Evolutionary conservation across 2,329 filamentous ascomycete genomes (phyloP).

Genomic region (Cladophialophora bantiana): DNA sequence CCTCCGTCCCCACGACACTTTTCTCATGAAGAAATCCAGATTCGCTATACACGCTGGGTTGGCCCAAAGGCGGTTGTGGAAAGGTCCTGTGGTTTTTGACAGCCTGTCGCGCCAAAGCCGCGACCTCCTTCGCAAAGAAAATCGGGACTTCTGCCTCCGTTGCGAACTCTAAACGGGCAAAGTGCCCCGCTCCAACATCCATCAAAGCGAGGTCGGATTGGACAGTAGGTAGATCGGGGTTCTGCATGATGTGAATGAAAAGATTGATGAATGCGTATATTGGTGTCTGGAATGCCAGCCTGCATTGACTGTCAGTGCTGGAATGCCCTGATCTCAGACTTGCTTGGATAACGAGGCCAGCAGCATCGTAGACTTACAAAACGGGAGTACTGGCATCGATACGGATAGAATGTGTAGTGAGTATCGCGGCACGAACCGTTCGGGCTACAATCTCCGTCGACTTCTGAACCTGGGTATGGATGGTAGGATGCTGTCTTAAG

Average conservation of each 20-base stretch:
- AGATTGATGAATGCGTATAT: slow-evolving; percentile 16
- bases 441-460: background rate
- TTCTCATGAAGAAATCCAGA: background rate
- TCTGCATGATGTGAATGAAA: slow-evolving; percentile 16
- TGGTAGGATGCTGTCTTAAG: background rate
- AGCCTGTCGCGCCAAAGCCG: slow-evolving; percentile 36
- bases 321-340: too few relatives aligned
- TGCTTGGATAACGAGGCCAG: background rate
- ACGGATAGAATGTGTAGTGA: background rate
- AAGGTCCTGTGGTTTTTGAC: slow-evolving; percentile 1
- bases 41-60: background rate
- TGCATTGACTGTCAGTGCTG: slow-evolving; percentile 2
- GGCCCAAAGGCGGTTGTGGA: background rate
- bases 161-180: slow-evolving; percentile 8
- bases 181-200: slow-evolving; percentile 14
- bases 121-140: slow-evolving; percentile 5
- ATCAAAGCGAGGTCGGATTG: slow-evolving; percentile 13
- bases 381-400: background rate
- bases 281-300: slow-evolving; percentile 5
- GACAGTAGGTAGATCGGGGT: background rate
- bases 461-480: background rate
- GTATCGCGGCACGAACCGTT: background rate
- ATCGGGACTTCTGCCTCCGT: slow-evolving; percentile 14
- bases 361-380: slow-evolving; percentile 5
- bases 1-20: background rate